phyloP scores from a whole-genome alignment of 495 filamentous ascomycete genomes.

The Diplogelasinospora grovesii region DNA sequence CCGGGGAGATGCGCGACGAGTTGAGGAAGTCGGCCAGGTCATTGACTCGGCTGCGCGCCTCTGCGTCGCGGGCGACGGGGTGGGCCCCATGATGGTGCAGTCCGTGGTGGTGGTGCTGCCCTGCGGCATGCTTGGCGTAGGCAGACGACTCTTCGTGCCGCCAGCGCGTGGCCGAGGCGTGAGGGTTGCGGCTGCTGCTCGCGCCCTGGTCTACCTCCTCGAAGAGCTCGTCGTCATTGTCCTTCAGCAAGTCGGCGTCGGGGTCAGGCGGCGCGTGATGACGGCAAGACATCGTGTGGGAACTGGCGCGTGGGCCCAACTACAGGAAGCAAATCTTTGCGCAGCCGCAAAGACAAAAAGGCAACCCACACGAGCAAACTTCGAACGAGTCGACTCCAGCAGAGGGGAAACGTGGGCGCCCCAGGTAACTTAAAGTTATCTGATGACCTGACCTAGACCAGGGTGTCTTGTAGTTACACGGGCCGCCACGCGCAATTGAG shows the following conservation, averaged over 20 bases:
- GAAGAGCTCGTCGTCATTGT: slow-evolving; percentile 20
- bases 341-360: neutral
- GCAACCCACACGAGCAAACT: too few species aligned
- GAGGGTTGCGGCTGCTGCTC: slow-evolving; percentile 30
- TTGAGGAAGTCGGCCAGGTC: slow-evolving; percentile 48
- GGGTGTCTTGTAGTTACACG: neutral
- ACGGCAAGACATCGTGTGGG: neutral
- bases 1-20: slow-evolving; percentile 35
- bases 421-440: too few species aligned
- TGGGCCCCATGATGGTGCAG: slow-evolving; percentile 3
- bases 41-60: slow-evolving; percentile 29
- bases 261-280: too few species aligned
- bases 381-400: too few species aligned
- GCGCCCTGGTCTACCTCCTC: slow-evolving; percentile 25
- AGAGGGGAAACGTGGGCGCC: too few species aligned
- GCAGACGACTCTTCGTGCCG: slow-evolving; percentile 47
- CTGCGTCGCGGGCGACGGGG: slow-evolving; percentile 31
- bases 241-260: too few species aligned
- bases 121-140: slow-evolving; percentile 22
- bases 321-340: neutral
- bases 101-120: slow-evolving; percentile 19
- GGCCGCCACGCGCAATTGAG: too few species aligned
- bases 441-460: neutral
- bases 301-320: neutral
- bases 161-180: slow-evolving; percentile 44